Percentiles rank a stretch among this genome's conserved stretches.
phyloP scores from a whole-genome alignment of 192 early-diverging fungal species.

The Polychytrium aggregatum region DNA sequence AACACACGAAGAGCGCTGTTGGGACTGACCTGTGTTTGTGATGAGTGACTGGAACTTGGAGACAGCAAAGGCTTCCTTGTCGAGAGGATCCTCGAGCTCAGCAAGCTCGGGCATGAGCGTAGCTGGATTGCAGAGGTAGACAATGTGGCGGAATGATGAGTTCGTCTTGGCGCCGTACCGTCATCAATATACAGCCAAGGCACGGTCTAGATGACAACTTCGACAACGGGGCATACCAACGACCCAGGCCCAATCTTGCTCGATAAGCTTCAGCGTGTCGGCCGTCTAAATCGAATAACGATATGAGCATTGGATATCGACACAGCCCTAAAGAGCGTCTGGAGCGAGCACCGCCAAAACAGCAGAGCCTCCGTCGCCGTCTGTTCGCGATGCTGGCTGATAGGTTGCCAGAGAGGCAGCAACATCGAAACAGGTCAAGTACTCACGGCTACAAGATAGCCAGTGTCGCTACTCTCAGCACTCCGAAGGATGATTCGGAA shows the following conservation, averaged over 20 bases:
- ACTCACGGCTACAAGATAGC: constrained; percentile 72
- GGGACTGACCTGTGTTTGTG: constrained; percentile 51
- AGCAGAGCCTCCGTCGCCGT: too few species aligned
- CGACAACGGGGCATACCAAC: constrained; percentile 30
- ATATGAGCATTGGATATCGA: too few species aligned
- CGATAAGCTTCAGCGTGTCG: constrained; percentile 71
- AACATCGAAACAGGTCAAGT: background rate
- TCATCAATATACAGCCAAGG: background rate
- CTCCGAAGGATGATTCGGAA: constrained; percentile 76
- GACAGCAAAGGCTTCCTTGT: constrained; percentile 77
- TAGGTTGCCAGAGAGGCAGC: background rate
- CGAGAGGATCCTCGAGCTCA: constrained; percentile 62
- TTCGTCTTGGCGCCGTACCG: too few species aligned
- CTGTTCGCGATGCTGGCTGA: background rate
- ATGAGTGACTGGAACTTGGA: constrained; percentile 87
- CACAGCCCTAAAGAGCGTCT: too few species aligned
- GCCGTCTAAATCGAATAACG: constrained; percentile 27
- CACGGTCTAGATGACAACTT: background rate
- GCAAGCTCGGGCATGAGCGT: constrained; percentile 62
- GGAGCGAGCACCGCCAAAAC: too few species aligned
- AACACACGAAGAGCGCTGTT: background rate
- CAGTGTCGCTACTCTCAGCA: constrained; percentile 34
- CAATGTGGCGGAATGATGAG: too few species aligned
- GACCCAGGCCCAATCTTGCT: constrained; percentile 85
- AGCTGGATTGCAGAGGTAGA: constrained; percentile 27